Percentiles rank a stretch among this genome's conserved stretches.
These are phyloP conservation scores for Fusarium burgessii DNA, from an alignment of 2,329 filamentous ascomycete species.

Conservation along the genomic window DNA sequence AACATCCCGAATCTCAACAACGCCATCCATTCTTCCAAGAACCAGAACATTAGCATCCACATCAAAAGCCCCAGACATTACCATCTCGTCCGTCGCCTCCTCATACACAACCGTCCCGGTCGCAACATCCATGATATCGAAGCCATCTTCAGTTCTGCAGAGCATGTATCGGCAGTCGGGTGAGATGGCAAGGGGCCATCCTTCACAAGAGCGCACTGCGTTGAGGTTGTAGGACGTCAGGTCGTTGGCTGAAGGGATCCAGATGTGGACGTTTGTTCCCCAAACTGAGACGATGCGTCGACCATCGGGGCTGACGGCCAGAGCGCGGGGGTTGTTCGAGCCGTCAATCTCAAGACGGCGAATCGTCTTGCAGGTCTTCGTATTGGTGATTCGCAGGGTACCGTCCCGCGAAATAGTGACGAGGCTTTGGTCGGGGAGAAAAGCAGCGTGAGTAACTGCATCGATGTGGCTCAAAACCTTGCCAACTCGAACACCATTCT, in stretches of 20 bases:
- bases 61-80: conserved; percentile 54
- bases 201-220: conserved; percentile 51
- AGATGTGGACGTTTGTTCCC: conserved; percentile 54
- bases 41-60: conserved; percentile 48
- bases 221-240: conserved; percentile 54
- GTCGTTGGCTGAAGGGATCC: conserved; percentile 50
- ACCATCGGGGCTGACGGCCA: conserved; percentile 52
- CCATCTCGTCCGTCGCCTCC: conserved; percentile 39
- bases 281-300: conserved; percentile 53
- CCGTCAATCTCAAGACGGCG: conserved; percentile 53
- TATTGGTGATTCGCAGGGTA: conserved; percentile 53
- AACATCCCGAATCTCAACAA: conserved; percentile 52
- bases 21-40: conserved; percentile 52
- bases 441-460: conserved; percentile 54
- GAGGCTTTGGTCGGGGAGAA: conserved; percentile 49
- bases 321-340: conserved; percentile 48
- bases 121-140: conserved; percentile 55
- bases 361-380: conserved; percentile 50
- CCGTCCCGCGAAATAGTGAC: conserved; percentile 55
- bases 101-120: conserved; percentile 51
- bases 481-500: conserved; percentile 46
- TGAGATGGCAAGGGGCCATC: conserved; percentile 57
- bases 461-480: conserved; percentile 53
- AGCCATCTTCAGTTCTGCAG: conserved; percentile 56
- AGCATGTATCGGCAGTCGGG: conserved; percentile 54